Evolutionary conservation across 1,284 basidiomycete species (phyloP).

Genomic region (Apiotrichum montevideense): DNA sequence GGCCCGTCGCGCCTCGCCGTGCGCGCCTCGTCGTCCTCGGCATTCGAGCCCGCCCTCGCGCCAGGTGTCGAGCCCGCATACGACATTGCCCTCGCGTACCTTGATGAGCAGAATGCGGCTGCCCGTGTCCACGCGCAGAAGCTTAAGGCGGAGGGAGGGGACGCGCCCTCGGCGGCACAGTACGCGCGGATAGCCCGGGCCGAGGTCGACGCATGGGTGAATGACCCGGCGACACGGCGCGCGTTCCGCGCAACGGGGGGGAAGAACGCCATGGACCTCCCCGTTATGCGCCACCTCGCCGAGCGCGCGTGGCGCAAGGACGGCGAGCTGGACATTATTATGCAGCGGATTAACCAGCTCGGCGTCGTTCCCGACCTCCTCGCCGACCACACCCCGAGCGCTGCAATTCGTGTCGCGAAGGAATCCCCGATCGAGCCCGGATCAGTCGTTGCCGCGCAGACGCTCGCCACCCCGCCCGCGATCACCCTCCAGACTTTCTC

Average conservation of each 20-base stretch:
- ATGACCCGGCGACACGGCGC: slow-evolving; percentile 38
- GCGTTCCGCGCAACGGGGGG: slow-evolving; percentile 35
- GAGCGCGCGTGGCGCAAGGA: slow-evolving; percentile 81
- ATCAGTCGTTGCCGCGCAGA: slow-evolving; percentile 58
- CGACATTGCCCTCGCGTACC: slow-evolving; percentile 40
- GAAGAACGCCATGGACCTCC: slow-evolving; percentile 47
- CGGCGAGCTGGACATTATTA: slow-evolving; percentile 76
- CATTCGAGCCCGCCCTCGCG: slow-evolving; percentile 39
- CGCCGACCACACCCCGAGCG: slow-evolving; percentile 61
- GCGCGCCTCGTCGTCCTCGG: slow-evolving; percentile 17
- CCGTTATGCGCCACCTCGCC: slow-evolving; percentile 69
- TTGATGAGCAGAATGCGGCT: slow-evolving; percentile 15
- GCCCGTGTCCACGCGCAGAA: not conserved
- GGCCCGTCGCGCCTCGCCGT: slow-evolving; percentile 15
- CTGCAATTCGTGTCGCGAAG: slow-evolving; percentile 31
- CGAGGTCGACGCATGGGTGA: slow-evolving; percentile 37
- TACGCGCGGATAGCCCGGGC: slow-evolving; percentile 23
- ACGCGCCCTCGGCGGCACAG: slow-evolving; percentile 9
- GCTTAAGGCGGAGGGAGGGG: not conserved
- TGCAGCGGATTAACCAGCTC: slow-evolving; percentile 89
- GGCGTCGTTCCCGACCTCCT: slow-evolving; percentile 81
- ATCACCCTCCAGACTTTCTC: slow-evolving; percentile 27
- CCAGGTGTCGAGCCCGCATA: slow-evolving; percentile 38
- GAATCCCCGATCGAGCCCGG: slow-evolving; percentile 63
- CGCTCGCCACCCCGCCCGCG: slow-evolving; percentile 24